These are phyloP conservation scores for Candida arabinofermentans DNA, from an alignment of 805 yeast genomes.

Conservation along the genomic window DNA sequence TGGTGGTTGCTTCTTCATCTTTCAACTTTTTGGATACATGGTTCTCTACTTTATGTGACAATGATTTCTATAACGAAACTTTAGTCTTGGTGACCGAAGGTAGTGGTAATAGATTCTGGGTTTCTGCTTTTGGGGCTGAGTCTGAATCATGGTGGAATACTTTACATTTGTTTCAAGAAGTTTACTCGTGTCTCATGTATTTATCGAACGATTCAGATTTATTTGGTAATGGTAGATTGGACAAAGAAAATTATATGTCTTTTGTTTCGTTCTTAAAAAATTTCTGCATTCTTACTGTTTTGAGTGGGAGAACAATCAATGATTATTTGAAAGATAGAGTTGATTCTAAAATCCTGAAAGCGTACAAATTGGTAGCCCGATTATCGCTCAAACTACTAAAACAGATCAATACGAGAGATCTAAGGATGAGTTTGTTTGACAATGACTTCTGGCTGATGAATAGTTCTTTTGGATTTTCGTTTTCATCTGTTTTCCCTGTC, in stretches of 20 bases:
- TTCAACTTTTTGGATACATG: slow-evolving; percentile 16
- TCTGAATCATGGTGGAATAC: slow-evolving; percentile 30
- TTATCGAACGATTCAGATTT: slow-evolving; percentile 65
- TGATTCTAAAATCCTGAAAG: slow-evolving; percentile 16
- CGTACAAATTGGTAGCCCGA: neutral
- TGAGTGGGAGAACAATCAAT: slow-evolving; percentile 17
- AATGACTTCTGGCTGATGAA: slow-evolving; percentile 51
- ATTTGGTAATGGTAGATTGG: slow-evolving; percentile 39
- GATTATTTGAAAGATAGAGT: slow-evolving; percentile 4
- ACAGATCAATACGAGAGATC: slow-evolving; percentile 62
- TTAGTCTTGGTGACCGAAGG: slow-evolving; percentile 15
- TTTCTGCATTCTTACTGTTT: slow-evolving; percentile 40
- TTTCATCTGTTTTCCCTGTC: slow-evolving; percentile 17
- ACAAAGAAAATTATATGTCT: slow-evolving; percentile 33
- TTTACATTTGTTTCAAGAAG: slow-evolving; percentile 51
- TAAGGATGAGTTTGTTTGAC: slow-evolving; percentile 52
- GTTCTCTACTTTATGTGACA: slow-evolving; percentile 18
- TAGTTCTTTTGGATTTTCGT: slow-evolving; percentile 10
- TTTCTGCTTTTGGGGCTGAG: slow-evolving; percentile 11
- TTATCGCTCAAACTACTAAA: slow-evolving; percentile 51
- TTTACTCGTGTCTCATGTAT: slow-evolving; percentile 62
- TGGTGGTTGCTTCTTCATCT: slow-evolving; percentile 23
- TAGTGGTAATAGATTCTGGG: slow-evolving; percentile 12
- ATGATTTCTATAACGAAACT: slow-evolving; percentile 16
- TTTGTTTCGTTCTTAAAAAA: slow-evolving; percentile 47